Evolutionary conservation across 2,329 filamentous ascomycete genomes (phyloP), one percentile per base, ranked within the genome.

Genomic region (Fusarium sp.): DNA sequence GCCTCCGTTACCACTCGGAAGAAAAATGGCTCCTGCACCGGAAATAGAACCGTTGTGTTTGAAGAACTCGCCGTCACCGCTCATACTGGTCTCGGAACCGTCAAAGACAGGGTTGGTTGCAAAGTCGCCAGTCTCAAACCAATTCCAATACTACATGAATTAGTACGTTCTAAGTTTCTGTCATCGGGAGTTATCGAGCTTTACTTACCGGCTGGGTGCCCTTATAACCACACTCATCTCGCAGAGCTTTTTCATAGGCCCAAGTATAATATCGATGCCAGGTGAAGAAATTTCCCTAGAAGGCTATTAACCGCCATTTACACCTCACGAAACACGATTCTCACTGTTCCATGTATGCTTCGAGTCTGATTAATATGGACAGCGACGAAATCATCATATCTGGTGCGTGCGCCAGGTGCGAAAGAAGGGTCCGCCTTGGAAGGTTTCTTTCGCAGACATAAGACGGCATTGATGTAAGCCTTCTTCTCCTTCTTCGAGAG

Each of bases 221-320:
- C 2, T 66, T 66, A 17, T 66, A 66, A 2, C 52, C 63, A 3
- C 63, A 66, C 22, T 66, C 63, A 45, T 66, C 63, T 20, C 33
- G 52, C 1, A 66, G 45, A 13, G 63, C 52, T 18, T 60, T 66
- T 0, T 66, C 62, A 4, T 60, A 66, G 0, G 62, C 62, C 63
- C 63, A 66, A 0, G 62, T 66, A 5, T 35, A 66, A 29, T 66
- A 66, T 7, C 62, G 63, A 52, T 66, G 63, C 63, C 63, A 66
- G 5, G 52, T 66, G 5, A 66, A 52, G 12, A 66, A 66, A 39
- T 66, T 66, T 10, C 63, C 62, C 61, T 65, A 2, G 0, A 10
- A 1, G 1, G 5, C 3, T 3, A 33, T 7, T 1, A 0, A 4
- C 6, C 3, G 2, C 6, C 7, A 8, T 18, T 18, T 11, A 20